Base-by-base conservation (phyloP, 805 yeast genomes). In the Isabelozyma pseudorhagii region DNA sequence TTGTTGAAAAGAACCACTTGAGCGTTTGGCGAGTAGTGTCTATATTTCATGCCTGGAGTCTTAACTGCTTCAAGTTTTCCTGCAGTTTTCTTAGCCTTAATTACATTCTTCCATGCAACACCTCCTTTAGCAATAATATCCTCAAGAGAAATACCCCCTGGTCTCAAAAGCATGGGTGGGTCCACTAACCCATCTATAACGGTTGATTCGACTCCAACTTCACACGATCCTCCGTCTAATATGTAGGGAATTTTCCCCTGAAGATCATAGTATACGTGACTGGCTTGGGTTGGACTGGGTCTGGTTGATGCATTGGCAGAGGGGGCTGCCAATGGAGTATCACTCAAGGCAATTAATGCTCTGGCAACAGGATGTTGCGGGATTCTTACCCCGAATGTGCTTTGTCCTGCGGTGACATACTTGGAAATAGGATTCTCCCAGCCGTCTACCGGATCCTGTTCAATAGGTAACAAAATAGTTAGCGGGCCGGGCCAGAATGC, bases 41-140 rank as follows among this genome's bases (percentile, higher is more conserved):
- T 84, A 64, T 94, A 94, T 63, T 94, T 94, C 99, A 94, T 94
- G 0, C 99, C 99, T 0, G 99, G 99, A 0, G 99, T 94, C 57
- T 87, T 79, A 0, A 87, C 96, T 1, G 84, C 78, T 54, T 89
- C 97, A 17, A 60, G 39, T 31, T 74, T 69, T 15, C 84, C 87
- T 1, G 89, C 89, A 2, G 82, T 81, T 54, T 78, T 79, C 55
- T 82, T 85, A 8, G 88, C 91, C 5, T 87, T 69, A 5, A 80
- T 66, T 1, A 89, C 80, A 45, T 82, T 65, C 6, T 66, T 58
- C 97, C 97, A 92, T 10, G 48, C 60, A 1, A 63, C 66, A 0
- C 97, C 97, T 0, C 96, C 96, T 41, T 66, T 68, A 46, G 67
- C 54, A 42, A 73, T 69, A 29, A 94, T 84, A 44, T 89, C 83